Conservation (phyloP, 345 rosid genomes). For the Eucalyptus microcorys region DNA sequence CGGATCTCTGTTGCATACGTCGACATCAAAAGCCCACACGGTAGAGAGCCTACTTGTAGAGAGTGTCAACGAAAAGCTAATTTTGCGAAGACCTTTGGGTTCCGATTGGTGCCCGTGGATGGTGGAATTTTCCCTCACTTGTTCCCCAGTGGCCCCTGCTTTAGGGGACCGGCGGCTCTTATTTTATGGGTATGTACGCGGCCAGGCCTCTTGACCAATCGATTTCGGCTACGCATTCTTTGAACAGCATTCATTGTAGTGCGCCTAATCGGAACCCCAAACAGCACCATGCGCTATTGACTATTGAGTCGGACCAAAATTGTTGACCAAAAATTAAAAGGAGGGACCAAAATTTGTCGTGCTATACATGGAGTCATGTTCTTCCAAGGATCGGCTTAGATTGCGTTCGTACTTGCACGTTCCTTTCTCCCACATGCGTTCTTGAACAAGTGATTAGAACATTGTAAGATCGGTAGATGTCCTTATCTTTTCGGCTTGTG, state of each 20-base stretch:
- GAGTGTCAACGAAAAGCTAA: not conserved
- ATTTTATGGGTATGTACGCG: not conserved
- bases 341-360: not conserved
- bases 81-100: not conserved
- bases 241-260: not conserved
- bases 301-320: not conserved
- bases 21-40: conserved; percentile 13
- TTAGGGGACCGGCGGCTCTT: conserved; percentile 11
- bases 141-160: conserved; percentile 15
- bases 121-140: not conserved
- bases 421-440: not conserved
- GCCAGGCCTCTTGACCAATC: not conserved
- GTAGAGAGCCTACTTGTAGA: not conserved
- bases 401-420: not conserved
- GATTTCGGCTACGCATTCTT: not conserved
- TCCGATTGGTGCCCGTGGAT: not conserved
- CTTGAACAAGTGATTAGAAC: not conserved
- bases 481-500: not conserved
- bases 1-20: conserved; percentile 15
- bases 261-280: not conserved
- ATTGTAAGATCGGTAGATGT: not conserved
- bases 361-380: not conserved
- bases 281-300: not conserved
- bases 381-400: not conserved
- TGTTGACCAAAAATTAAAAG: not conserved